These are phyloP conservation scores for Xylaria sp. DNA, from an alignment of 2,329 filamentous ascomycete genomes.

Conservation along the genomic window DNA sequence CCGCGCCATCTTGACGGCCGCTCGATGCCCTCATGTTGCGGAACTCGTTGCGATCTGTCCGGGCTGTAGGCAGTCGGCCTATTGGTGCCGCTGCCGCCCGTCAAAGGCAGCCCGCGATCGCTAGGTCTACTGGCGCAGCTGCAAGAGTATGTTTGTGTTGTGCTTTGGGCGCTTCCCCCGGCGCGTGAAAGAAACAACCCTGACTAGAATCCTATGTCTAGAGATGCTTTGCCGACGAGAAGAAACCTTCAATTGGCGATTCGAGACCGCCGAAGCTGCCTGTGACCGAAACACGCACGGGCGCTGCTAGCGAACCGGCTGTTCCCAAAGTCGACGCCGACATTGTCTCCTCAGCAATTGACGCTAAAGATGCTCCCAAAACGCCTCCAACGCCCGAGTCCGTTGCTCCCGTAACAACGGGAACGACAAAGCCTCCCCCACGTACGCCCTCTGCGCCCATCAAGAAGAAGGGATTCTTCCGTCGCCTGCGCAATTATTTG, in stretches of 20 bases:
- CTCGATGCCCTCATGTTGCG: slow-evolving; percentile 68
- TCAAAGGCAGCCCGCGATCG: slow-evolving; percentile 61
- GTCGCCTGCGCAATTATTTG: slow-evolving; percentile 78
- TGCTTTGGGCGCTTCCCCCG: background rate
- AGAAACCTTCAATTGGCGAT: slow-evolving; percentile 55
- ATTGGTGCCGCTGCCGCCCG: slow-evolving; percentile 57
- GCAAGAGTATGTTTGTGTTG: slow-evolving; percentile 45
- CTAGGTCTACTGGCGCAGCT: slow-evolving; percentile 46
- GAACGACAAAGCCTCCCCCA: slow-evolving; percentile 41
- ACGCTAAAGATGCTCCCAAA: slow-evolving; percentile 47
- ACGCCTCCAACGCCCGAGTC: slow-evolving; percentile 49
- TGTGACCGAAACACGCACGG: slow-evolving; percentile 57
- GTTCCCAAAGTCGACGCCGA: slow-evolving; percentile 46
- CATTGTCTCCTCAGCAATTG: slow-evolving; percentile 46
- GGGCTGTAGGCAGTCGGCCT: slow-evolving; percentile 62
- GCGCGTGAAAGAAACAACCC: background rate
- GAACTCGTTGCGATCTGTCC: slow-evolving; percentile 69
- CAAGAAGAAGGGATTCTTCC: slow-evolving; percentile 68
- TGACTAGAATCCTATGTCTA: slow-evolving; percentile 38
- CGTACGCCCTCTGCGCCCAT: slow-evolving; percentile 50
- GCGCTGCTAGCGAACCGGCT: slow-evolving; percentile 51
- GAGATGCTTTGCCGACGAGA: slow-evolving; percentile 63
- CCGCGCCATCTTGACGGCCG: slow-evolving; percentile 36
- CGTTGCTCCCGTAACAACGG: slow-evolving; percentile 29
- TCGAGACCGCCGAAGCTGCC: slow-evolving; percentile 59